phyloP scores from a whole-genome alignment of 2,329 filamentous ascomycete species.

The Penicillium sp. region DNA sequence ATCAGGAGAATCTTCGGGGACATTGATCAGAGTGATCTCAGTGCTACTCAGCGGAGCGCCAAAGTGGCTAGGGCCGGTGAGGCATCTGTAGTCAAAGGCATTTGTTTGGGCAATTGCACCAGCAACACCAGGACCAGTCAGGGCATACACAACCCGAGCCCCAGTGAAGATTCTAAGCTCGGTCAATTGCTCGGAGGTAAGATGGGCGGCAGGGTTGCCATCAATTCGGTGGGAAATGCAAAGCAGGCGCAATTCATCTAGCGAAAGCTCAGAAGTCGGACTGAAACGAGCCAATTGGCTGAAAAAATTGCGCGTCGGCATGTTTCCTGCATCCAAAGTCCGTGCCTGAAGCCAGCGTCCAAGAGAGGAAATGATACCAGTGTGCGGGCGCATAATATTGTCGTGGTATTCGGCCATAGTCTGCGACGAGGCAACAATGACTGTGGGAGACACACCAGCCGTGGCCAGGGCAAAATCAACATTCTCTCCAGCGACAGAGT shows the following conservation, averaged over 20 bases:
- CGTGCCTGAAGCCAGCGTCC: conserved; percentile 71
- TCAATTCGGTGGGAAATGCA: conserved; percentile 74
- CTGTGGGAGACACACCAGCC: conserved; percentile 72
- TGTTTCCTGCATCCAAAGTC: conserved; percentile 67
- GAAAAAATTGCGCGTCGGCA: conserved; percentile 65
- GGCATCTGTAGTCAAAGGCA: conserved; percentile 75
- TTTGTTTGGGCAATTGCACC: conserved; percentile 86
- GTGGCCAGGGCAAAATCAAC: conserved; percentile 71
- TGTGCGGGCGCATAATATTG: conserved; percentile 58
- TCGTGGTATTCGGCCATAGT: conserved; percentile 67
- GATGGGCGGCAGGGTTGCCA: conserved; percentile 55
- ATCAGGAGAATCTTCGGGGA: conserved; percentile 30
- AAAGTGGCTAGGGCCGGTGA: conserved; percentile 61
- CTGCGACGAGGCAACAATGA: conserved; percentile 74
- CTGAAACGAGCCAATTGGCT: conserved; percentile 43
- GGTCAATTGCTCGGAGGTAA: conserved; percentile 69
- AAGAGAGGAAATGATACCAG: conserved; percentile 62
- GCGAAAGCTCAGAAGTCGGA: conserved; percentile 39
- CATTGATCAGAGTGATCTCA: conserved; percentile 65
- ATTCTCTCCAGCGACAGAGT: conserved; percentile 74
- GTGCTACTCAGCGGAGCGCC: conserved; percentile 76
- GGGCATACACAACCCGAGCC: conserved; percentile 77
- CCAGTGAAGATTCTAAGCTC: conserved; percentile 79
- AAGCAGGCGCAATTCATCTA: conserved; percentile 74
- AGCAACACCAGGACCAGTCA: conserved; percentile 78